These are phyloP conservation scores for Aurifilum marmelostoma DNA, from an alignment of 2,329 filamentous ascomycete species.

Conservation along the genomic window DNA sequence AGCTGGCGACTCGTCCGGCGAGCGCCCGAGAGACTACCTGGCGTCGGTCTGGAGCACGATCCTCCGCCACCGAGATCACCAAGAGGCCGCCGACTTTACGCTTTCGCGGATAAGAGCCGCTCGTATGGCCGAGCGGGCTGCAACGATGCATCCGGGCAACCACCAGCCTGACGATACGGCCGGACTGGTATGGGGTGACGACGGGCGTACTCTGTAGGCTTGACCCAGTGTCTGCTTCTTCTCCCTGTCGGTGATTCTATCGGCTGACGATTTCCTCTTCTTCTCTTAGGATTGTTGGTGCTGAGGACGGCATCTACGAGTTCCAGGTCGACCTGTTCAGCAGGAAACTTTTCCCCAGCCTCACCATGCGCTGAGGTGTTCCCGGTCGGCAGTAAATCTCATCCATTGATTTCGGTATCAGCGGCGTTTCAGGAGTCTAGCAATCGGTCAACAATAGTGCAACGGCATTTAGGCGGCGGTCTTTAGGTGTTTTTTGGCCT, in stretches of 20 bases:
- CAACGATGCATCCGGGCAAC: constrained; percentile 28
- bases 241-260: constrained; percentile 1
- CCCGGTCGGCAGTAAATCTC: neutral
- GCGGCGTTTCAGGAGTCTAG: neutral
- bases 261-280: constrained; percentile 31
- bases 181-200: constrained; percentile 64
- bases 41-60: constrained; percentile 28
- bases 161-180: constrained; percentile 60
- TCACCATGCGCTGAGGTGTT: constrained; percentile 52
- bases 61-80: constrained; percentile 22
- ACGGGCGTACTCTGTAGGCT: constrained; percentile 62
- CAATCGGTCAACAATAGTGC: neutral
- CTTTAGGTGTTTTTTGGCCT: neutral
- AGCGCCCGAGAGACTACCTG: constrained; percentile 24
- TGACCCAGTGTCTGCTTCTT: neutral
- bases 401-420: neutral
- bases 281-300: constrained; percentile 60
- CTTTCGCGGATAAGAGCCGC: constrained; percentile 25
- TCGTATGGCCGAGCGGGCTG: constrained; percentile 19
- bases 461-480: neutral
- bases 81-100: constrained; percentile 4
- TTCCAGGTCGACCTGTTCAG: constrained; percentile 66
- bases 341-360: constrained; percentile 62
- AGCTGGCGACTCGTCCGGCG: constrained; percentile 17
- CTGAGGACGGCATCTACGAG: constrained; percentile 77